phyloP scores from a whole-genome alignment of 192 early-diverging fungal species.

The Rhizoclosmatium globosum region DNA sequence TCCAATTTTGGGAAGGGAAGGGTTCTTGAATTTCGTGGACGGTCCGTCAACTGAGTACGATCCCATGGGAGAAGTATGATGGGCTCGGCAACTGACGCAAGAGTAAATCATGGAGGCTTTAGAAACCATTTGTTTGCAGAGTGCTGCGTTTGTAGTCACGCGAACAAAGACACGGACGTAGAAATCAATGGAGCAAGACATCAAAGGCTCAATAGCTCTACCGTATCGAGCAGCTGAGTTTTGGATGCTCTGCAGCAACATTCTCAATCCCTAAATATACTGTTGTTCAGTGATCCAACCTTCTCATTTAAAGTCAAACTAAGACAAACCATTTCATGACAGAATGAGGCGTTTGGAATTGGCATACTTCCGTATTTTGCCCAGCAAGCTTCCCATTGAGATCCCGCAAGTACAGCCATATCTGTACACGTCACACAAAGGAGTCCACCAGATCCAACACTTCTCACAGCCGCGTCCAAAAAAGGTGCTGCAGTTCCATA shows the following conservation, averaged over 20 bases:
- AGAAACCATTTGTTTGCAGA: conserved; percentile 81
- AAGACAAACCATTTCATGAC: conserved; percentile 85
- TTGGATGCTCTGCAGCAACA: conserved; percentile 85
- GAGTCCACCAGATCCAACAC: conserved; percentile 86
- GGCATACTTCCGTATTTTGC: conserved; percentile 96
- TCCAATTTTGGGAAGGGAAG: conserved; percentile 62
- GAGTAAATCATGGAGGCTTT: conserved; percentile 78
- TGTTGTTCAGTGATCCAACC: conserved; percentile 20
- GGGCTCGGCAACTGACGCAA: conserved; percentile 85
- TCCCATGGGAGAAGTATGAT: not conserved
- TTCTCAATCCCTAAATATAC: conserved; percentile 74
- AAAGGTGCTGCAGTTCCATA: conserved; percentile 97
- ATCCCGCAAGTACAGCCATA: conserved; percentile 91
- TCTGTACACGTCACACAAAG: conserved; percentile 99
- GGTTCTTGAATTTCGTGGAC: conserved; percentile 64
- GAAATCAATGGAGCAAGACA: conserved; percentile 96
- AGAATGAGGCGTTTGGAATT: conserved; percentile 82
- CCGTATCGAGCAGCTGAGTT: conserved; percentile 84
- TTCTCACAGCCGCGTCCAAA: conserved; percentile 92
- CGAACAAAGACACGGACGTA: conserved; percentile 97
- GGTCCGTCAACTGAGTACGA: conserved; percentile 1
- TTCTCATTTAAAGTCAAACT: not conserved
- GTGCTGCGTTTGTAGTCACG: conserved; percentile 74
- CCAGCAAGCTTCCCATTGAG: conserved; percentile 84
- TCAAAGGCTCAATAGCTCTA: conserved; percentile 86